Percentiles rank a stretch among this genome's conserved stretches.
These are phyloP conservation scores for Pterula multifida DNA, from an alignment of 1,284 basidiomycete genomes.

Conservation along the genomic window DNA sequence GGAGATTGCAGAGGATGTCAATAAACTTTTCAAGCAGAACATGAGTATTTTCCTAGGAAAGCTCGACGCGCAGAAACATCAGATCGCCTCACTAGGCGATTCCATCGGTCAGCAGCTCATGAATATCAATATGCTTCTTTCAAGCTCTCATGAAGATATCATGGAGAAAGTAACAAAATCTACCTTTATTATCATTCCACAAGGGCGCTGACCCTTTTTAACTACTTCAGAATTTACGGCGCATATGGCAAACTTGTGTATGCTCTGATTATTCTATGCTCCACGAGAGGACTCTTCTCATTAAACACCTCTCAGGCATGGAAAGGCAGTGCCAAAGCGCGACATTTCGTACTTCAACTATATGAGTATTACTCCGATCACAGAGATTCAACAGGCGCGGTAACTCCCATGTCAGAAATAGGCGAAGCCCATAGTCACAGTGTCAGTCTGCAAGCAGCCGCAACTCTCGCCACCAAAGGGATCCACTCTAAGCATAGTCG, in stretches of 20 bases:
- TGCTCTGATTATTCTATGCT: too few species aligned
- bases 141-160: background rate
- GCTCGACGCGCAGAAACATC: slow-evolving; percentile 16
- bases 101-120: background rate
- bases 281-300: too few species aligned
- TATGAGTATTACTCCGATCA: slow-evolving; percentile 21
- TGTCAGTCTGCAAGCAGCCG: background rate
- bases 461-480: slow-evolving; percentile 3
- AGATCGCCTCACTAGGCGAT: slow-evolving; percentile 10
- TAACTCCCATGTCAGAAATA: slow-evolving; percentile 4
- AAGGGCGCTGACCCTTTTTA: too few species aligned
- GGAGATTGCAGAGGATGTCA: slow-evolving; percentile 16
- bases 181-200: too few species aligned
- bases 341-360: slow-evolving; percentile 22
- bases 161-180: too few species aligned
- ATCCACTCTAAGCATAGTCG: slow-evolving; percentile 13
- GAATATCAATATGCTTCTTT: slow-evolving; percentile 5
- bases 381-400: slow-evolving; percentile 6
- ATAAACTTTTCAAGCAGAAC: slow-evolving; percentile 16
- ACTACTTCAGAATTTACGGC: background rate
- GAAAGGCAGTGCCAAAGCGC: slow-evolving; percentile 22
- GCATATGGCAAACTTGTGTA: background rate
- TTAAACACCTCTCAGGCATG: slow-evolving; percentile 19
- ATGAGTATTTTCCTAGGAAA: slow-evolving; percentile 16
- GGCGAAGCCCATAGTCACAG: too few species aligned